Evolutionary conservation across 495 filamentous ascomycete species (phyloP).

Genomic region (Entonaema liquescens): DNA sequence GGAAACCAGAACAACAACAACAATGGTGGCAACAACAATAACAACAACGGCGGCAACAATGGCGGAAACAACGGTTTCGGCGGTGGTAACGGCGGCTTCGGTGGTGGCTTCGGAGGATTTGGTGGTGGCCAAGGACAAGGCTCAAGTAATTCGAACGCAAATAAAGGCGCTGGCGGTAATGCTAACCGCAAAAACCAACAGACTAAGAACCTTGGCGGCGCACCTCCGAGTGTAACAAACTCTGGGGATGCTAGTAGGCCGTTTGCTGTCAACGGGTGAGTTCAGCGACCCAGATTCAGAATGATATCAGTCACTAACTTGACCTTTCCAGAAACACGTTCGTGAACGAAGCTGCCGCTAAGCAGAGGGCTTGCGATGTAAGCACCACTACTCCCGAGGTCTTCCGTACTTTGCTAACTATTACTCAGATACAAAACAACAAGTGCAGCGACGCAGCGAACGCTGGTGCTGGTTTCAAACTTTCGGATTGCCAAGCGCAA

Average conservation of each 20-base stretch:
- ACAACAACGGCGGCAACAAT: neutral
- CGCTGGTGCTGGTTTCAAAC: slow-evolving; percentile 44
- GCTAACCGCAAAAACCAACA: slow-evolving; percentile 38
- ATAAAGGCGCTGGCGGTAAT: slow-evolving; percentile 28
- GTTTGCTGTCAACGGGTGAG: slow-evolving; percentile 58
- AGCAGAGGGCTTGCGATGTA: slow-evolving; percentile 46
- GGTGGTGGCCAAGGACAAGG: slow-evolving; percentile 1
- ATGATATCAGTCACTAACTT: slow-evolving; percentile 13
- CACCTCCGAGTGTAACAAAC: slow-evolving; percentile 48
- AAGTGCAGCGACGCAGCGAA: slow-evolving; percentile 59
- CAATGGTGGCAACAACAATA: slow-evolving; percentile 14
- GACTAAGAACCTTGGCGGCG: slow-evolving; percentile 50
- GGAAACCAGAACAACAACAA: slow-evolving; percentile 36
- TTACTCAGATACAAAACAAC: slow-evolving; percentile 60
- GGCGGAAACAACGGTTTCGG: slow-evolving; percentile 13
- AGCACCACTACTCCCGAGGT: neutral
- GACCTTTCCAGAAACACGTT: slow-evolving; percentile 54
- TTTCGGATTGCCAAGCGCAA: slow-evolving; percentile 58
- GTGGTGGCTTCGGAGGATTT: slow-evolving; percentile 12
- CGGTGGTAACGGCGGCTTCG: slow-evolving; percentile 7
- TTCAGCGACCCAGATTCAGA: neutral
- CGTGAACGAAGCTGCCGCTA: slow-evolving; percentile 51
- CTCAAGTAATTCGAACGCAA: slow-evolving; percentile 40
- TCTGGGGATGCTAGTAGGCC: slow-evolving; percentile 55
- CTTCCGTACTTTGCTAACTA: slow-evolving; percentile 2